These are phyloP conservation scores for Lachancea nothofagi DNA, from an alignment of 805 yeast species.

Conservation along the genomic window DNA sequence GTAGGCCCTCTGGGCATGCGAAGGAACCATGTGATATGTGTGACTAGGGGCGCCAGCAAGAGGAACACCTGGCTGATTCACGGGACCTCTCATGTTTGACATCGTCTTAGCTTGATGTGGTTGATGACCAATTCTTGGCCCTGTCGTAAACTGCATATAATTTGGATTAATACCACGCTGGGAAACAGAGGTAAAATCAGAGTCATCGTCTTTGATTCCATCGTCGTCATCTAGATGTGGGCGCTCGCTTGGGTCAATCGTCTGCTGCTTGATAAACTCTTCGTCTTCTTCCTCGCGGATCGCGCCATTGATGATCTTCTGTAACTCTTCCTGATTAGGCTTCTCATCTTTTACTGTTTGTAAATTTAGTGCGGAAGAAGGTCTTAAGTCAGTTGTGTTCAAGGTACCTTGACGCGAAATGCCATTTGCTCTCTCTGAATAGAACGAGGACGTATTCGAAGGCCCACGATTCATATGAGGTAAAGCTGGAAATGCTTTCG, in stretches of 20 bases:
- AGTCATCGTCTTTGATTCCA: constrained; percentile 35
- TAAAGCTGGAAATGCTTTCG: background rate
- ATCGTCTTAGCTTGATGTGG: background rate
- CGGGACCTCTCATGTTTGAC: background rate
- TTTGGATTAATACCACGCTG: constrained; percentile 68
- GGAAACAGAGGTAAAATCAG: constrained; percentile 74
- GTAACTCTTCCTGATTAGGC: constrained; percentile 19
- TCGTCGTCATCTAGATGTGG: constrained; percentile 22
- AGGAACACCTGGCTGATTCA: background rate
- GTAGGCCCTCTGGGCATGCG: background rate
- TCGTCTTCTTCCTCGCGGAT: constrained; percentile 16
- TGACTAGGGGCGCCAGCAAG: background rate
- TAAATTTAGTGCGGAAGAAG: constrained; percentile 19
- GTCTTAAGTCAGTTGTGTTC: constrained; percentile 8
- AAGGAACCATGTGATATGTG: constrained; percentile 1
- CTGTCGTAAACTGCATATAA: constrained; percentile 30
- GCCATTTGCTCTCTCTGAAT: constrained; percentile 2
- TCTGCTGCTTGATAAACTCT: constrained; percentile 17
- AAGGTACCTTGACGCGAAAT: constrained; percentile 7
- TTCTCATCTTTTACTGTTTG: constrained; percentile 19
- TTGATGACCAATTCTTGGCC: background rate
- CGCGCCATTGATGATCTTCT: constrained; percentile 24
- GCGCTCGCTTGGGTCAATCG: constrained; percentile 18
- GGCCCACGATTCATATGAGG: constrained; percentile 4
- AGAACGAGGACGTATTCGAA: constrained; percentile 8